Base-by-base conservation (phyloP, 116 monocot genomes). In the Thalassia testudinum region DNA sequence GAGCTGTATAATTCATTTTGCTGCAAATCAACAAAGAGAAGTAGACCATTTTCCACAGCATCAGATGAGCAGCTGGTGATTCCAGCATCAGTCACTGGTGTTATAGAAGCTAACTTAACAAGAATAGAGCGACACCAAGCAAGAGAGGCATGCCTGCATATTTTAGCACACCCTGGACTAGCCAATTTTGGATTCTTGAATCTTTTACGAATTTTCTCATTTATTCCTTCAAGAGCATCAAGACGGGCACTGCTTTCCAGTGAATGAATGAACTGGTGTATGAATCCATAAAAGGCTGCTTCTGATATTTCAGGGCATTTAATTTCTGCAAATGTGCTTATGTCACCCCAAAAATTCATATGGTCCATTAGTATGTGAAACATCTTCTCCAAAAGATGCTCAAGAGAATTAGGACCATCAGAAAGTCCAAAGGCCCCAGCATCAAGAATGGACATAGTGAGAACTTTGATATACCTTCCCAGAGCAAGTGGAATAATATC, bases 201-300 rank as follows among this genome's bases (percentile, higher is more conserved):
- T 27, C 90, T 82, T 64, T 90, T 90, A 17, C 99, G 74, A 17
- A 99, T 82, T 70, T 78, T 90, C 66, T 99, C 99, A 73, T 99
- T 86, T 52, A 99, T 63, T 58, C 62, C 79, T 75, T 99, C 99
- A 34, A 99, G 77, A 42, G 63, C 62, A 54, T 90, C 90, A 48
- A 86, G 47, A 45, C 74, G 72, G 13, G 60, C 42, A 50, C 76
- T 77, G 52, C 66, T 71, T 66, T 99, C 99, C 22, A 90, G 52
- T 51, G 66, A 63, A 51, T 75, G 74, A 21, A 99, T 99, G 59
- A 81, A 86, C 43, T 80, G 86, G 53, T 90, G 86, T 34, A 90
- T 60, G 60, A 78, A 86, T 49, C 79, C 70, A 70, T 69, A 85
- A 1, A 95, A 52, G 58, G 62, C 70, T 62, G 49, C 68, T 57